Conservation (phyloP, 2,329 filamentous ascomycete genomes). For the Penicillium oxalicum region DNA sequence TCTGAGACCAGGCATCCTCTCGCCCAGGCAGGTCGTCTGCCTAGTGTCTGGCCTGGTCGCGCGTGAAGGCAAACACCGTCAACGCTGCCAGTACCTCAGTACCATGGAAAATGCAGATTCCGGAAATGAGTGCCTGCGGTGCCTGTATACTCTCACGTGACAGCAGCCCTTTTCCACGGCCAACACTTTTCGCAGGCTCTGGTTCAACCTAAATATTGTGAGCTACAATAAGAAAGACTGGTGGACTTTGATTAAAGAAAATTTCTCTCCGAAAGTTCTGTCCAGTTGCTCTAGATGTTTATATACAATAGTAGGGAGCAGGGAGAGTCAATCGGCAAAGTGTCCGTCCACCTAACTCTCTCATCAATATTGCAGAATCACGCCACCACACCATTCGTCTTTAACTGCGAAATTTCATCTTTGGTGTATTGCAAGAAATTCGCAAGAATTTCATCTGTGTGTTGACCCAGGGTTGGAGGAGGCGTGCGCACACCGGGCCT, state of each 20-base stretch:
- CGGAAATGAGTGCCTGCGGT: not conserved
- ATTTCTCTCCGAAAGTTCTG: too few species aligned
- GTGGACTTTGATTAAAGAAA: too few species aligned
- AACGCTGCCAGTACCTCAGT: not conserved
- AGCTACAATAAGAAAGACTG: too few species aligned
- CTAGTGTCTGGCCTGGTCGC: not conserved
- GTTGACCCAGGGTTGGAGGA: conserved; percentile 80
- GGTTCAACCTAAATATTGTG: too few species aligned
- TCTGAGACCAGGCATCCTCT: not conserved
- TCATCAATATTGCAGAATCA: conserved; percentile 1
- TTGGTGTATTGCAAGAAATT: conserved; percentile 57
- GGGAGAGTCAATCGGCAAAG: too few species aligned
- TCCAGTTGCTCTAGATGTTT: too few species aligned
- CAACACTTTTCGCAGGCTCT: not conserved
- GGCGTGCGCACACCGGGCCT: conserved; percentile 68
- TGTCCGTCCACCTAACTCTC: not conserved
- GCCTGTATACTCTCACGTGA: conserved; percentile 30
- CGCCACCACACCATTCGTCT: conserved; percentile 60
- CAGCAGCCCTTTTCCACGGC: not conserved
- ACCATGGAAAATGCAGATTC: not conserved
- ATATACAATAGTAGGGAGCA: too few species aligned
- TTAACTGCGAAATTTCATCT: conserved; percentile 57
- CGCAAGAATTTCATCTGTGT: conserved; percentile 70
- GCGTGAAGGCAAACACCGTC: not conserved
- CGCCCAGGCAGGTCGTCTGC: not conserved